Evolutionary conservation across 225 moss, liverwort and hornwort species (phyloP).

Genomic region (Takakia lepidozioides): DNA sequence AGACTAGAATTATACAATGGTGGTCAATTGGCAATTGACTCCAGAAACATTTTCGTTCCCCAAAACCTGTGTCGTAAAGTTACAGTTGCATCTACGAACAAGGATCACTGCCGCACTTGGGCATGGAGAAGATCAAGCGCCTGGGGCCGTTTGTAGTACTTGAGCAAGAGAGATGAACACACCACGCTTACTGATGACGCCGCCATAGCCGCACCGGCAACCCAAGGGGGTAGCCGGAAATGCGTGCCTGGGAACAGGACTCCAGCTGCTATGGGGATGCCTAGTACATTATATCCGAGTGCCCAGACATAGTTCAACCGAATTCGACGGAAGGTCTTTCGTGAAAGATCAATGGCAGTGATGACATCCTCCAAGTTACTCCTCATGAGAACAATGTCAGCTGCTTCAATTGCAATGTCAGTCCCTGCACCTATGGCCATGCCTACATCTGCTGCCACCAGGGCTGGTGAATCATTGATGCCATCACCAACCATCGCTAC

Average conservation of each 20-base stretch:
- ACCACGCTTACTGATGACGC: conserved; percentile 93
- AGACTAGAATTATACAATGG: too few relatives aligned
- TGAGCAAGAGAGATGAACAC: conserved; percentile 86
- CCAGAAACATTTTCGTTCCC: too few relatives aligned
- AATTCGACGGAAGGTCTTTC: conserved; percentile 69
- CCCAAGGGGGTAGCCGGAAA: conserved; percentile 89
- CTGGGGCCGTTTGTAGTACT: conserved; percentile 70
- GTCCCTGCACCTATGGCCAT: conserved; percentile 99
- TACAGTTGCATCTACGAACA: too few relatives aligned
- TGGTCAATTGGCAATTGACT: too few relatives aligned
- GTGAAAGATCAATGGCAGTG: conserved; percentile 77
- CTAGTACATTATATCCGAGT: conserved; percentile 79
- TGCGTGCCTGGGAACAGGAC: conserved; percentile 64
- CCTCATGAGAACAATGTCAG: conserved; percentile 93
- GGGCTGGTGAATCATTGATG: conserved; percentile 92
- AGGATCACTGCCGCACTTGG: conserved; percentile 1
- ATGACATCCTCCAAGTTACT: conserved; percentile 95
- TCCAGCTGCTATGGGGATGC: conserved; percentile 87
- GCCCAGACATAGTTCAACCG: conserved; percentile 95
- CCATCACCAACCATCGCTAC: conserved; percentile 99
- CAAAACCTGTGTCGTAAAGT: too few relatives aligned
- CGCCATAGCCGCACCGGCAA: conserved; percentile 95
- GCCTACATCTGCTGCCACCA: conserved; percentile 93
- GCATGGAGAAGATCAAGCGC: conserved; percentile 24
- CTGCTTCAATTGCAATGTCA: conserved; percentile 93